Percentiles rank a stretch among this genome's conserved stretches.
Conservation (phyloP, 106 monocot species). For the Alisma plantagoaquatica region DNA sequence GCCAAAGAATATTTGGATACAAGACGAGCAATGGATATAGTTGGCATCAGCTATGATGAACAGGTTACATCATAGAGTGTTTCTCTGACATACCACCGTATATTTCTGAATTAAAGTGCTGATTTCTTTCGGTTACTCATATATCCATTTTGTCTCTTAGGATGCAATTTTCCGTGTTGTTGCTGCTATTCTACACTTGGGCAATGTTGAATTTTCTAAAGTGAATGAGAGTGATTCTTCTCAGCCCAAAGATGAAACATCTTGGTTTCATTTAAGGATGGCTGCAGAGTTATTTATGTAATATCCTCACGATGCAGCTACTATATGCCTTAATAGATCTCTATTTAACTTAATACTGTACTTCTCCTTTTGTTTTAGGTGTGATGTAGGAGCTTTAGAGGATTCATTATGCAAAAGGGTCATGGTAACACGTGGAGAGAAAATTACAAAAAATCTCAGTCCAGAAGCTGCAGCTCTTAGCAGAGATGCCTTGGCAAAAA, state of each 20-base stretch:
- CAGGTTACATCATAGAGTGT: constrained; percentile 33
- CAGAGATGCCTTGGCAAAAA: constrained; percentile 83
- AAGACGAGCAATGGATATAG: constrained; percentile 90
- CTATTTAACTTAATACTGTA: too few relatives aligned
- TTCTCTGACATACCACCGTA: too few relatives aligned
- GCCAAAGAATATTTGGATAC: constrained; percentile 71
- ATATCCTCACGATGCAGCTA: neutral
- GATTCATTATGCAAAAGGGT: constrained; percentile 67
- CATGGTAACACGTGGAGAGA: constrained; percentile 76
- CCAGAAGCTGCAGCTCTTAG: constrained; percentile 47
- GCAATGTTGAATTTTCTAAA: constrained; percentile 39
- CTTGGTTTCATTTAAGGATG: constrained; percentile 18
- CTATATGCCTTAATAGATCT: too few relatives aligned
- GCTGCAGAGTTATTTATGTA: constrained; percentile 16
- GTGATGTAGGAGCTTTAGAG: constrained; percentile 44
- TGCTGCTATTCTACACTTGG: constrained; percentile 90
- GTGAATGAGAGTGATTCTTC: constrained; percentile 19
- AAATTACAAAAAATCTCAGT: constrained; percentile 55
- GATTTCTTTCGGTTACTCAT: too few relatives aligned
- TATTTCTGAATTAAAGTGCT: too few relatives aligned
- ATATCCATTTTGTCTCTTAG: too few relatives aligned
- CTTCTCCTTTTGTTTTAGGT: constrained; percentile 27
- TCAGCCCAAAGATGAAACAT: constrained; percentile 22
- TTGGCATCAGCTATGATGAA: constrained; percentile 69
- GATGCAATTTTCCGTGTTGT: constrained; percentile 89